Conservation (phyloP, 2,329 filamentous ascomycete species). For the Fusarium sp. region DNA sequence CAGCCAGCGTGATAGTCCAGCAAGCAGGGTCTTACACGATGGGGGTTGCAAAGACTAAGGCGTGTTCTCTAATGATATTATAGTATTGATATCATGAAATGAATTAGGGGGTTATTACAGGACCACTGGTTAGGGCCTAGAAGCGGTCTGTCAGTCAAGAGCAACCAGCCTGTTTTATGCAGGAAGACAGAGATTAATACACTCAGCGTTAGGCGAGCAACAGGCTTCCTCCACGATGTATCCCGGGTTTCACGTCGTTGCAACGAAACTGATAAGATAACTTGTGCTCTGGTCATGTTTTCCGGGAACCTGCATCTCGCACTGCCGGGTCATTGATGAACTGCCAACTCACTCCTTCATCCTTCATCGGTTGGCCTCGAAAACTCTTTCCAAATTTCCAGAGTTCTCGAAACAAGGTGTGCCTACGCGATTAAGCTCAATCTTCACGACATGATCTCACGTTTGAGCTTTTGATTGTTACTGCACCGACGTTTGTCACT, state of each 20-base stretch:
- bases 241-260: not conserved
- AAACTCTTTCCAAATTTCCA: not conserved
- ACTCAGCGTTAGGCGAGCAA: not conserved
- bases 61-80: not conserved
- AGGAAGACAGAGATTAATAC: not conserved
- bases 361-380: not conserved
- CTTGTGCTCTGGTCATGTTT: not conserved
- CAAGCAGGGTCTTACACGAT: not conserved
- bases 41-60: conserved; percentile 9
- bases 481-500: not conserved
- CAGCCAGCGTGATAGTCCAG: not conserved
- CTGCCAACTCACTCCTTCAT: not conserved
- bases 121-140: not conserved
- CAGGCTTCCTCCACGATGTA: not conserved
- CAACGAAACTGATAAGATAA: not conserved
- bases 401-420: not conserved
- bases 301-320: not conserved
- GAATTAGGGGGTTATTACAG: not conserved
- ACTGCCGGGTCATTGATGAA: not conserved
- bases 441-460: not conserved
- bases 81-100: not conserved
- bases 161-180: not conserved
- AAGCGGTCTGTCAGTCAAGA: not conserved
- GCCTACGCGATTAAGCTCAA: not conserved
- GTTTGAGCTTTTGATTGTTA: not conserved